Conservation (phyloP, 805 yeast genomes). For the Yarrowia sp. region DNA sequence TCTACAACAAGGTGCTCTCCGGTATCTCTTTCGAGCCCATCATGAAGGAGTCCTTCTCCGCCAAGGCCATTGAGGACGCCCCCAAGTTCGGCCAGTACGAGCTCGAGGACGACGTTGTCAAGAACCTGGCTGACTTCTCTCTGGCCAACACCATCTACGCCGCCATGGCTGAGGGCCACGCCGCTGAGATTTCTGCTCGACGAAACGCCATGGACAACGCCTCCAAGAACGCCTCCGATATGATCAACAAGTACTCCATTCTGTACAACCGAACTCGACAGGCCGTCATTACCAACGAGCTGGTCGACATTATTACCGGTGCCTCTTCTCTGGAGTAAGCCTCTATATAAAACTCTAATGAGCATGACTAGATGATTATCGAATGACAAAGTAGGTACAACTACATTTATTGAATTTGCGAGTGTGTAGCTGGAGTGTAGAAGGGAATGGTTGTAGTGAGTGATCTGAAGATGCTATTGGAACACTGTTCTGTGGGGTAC, state of each 20-base stretch:
- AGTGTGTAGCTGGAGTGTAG: no score
- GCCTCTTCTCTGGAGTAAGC: slow-evolving; percentile 93
- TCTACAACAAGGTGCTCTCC: slow-evolving; percentile 85
- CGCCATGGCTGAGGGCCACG: slow-evolving; percentile 97
- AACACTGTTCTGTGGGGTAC: no score
- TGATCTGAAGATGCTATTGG: no score
- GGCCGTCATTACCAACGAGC: slow-evolving; percentile 98
- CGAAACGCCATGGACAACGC: slow-evolving; percentile 99
- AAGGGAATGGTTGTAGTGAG: no score
- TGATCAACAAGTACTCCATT: slow-evolving; percentile 95
- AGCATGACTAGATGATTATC: slow-evolving; percentile 40
- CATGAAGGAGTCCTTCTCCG: slow-evolving; percentile 67
- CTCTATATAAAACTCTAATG: slow-evolving; percentile 39
- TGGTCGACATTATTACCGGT: slow-evolving; percentile 99
- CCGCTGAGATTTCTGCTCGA: slow-evolving; percentile 97
- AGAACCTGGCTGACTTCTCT: slow-evolving; percentile 75
- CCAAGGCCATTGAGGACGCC: slow-evolving; percentile 77
- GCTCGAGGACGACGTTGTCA: slow-evolving; percentile 65
- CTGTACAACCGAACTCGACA: slow-evolving; percentile 99
- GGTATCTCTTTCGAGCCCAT: slow-evolving; percentile 92
- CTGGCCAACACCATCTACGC: slow-evolving; percentile 87
- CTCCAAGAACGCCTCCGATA: slow-evolving; percentile 98
- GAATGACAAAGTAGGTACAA: no score
- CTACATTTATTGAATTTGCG: no score
- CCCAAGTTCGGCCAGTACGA: slow-evolving; percentile 85